Evolutionary conservation across 2,329 filamentous ascomycete species (phyloP).

Genomic region (Corynespora cassiicola): DNA sequence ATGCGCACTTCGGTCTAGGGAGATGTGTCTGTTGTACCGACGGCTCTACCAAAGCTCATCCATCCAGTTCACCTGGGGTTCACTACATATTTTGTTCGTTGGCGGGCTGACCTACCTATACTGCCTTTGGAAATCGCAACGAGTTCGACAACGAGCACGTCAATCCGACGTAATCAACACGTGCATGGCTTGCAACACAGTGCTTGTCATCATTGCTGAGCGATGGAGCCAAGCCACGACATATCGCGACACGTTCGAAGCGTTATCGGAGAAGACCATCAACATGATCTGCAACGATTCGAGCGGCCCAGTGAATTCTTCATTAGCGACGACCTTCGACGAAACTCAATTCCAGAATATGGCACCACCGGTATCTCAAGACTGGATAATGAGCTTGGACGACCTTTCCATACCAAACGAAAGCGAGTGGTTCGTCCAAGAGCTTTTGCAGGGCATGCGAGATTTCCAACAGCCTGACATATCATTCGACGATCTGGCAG

Average conservation of each 20-base stretch:
- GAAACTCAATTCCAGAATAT: slow-evolving; percentile 3
- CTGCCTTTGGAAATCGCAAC: slow-evolving; percentile 34
- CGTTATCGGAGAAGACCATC: slow-evolving; percentile 16
- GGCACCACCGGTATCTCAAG: slow-evolving; percentile 8
- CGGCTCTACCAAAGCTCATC: slow-evolving; percentile 38
- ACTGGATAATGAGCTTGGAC: slow-evolving; percentile 12
- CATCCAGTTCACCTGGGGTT: slow-evolving; percentile 38
- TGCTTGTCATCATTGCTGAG: slow-evolving; percentile 45
- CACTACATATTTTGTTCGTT: slow-evolving; percentile 45
- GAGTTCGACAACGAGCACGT: slow-evolving; percentile 12
- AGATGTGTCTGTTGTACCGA: slow-evolving; percentile 45
- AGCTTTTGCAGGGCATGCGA: slow-evolving; percentile 8
- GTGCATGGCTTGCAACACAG: slow-evolving; percentile 44
- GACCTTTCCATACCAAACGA: slow-evolving; percentile 4
- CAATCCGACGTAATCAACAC: slow-evolving; percentile 33
- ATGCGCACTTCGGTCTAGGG: slow-evolving; percentile 12
- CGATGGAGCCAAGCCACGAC: slow-evolving; percentile 40
- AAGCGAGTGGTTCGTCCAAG: slow-evolving; percentile 8
- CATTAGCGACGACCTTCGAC: background rate
- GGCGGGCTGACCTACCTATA: slow-evolving; percentile 45
- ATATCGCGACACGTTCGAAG: slow-evolving; percentile 39
- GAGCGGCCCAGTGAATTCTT: no score
- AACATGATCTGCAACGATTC: slow-evolving; percentile 14
- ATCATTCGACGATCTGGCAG: slow-evolving; percentile 3
- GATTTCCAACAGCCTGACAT: slow-evolving; percentile 8